Evolutionary conservation across 495 filamentous ascomycete genomes (phyloP).

Genomic region (Elaphomyces granulatus): DNA sequence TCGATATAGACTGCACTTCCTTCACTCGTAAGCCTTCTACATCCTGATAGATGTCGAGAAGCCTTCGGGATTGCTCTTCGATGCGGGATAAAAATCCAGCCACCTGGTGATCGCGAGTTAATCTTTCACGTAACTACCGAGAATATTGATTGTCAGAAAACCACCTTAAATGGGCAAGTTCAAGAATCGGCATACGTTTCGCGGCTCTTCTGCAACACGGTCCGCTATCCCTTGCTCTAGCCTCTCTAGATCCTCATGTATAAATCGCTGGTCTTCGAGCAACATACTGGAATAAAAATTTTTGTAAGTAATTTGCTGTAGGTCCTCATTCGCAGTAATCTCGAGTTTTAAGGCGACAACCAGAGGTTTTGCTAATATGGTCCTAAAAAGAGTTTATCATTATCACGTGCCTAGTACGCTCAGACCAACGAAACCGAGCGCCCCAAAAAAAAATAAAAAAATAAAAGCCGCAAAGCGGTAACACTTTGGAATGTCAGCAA

Average conservation of each 20-base stretch:
- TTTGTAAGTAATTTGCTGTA: too few species aligned
- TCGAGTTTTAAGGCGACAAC: too few species aligned
- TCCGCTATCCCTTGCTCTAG: constrained; percentile 89
- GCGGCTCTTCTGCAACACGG: constrained; percentile 72
- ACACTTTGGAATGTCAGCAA: too few species aligned
- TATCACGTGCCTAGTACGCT: too few species aligned
- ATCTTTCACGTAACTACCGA: constrained; percentile 61
- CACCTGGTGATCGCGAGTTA: constrained; percentile 83
- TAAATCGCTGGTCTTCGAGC: constrained; percentile 79
- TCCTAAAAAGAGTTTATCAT: too few species aligned
- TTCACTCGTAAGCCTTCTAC: constrained; percentile 49
- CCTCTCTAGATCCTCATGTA: constrained; percentile 91
- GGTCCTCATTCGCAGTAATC: too few species aligned
- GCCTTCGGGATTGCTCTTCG: constrained; percentile 64
- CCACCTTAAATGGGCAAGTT: background rate
- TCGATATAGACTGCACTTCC: constrained; percentile 72
- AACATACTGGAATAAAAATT: constrained; percentile 45
- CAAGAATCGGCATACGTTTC: constrained; percentile 47
- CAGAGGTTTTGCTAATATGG: too few species aligned
- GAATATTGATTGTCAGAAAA: too few species aligned
- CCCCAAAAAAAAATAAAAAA: too few species aligned
- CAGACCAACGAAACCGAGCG: too few species aligned
- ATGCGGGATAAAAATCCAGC: constrained; percentile 75
- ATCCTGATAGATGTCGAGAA: constrained; percentile 78
- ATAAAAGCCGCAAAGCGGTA: too few species aligned